phyloP scores from a whole-genome alignment of 2,329 filamentous ascomycete species.

The Ceratocystis eucalypticola region DNA sequence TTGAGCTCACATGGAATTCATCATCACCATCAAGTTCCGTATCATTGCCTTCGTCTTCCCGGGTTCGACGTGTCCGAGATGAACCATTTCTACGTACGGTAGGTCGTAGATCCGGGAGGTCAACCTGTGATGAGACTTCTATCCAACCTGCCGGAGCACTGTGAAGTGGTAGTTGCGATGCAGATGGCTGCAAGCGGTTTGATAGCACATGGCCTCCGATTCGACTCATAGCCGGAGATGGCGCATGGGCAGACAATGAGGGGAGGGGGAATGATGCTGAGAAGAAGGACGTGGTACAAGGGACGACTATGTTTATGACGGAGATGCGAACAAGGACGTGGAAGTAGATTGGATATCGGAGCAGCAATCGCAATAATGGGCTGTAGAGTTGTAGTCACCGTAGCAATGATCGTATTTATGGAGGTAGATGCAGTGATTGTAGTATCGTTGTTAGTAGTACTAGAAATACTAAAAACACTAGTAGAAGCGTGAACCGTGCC shows the following conservation, averaged over 20 bases:
- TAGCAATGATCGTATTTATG: background rate
- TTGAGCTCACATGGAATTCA: background rate
- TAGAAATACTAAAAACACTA: background rate
- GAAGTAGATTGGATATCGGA: too few species aligned
- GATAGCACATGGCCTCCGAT: conserved; percentile 10
- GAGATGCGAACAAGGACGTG: too few species aligned
- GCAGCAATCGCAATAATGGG: too few species aligned
- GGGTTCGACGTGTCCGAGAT: background rate
- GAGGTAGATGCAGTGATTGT: background rate
- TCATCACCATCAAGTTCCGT: background rate
- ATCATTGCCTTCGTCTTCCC: background rate
- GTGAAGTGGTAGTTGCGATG: background rate
- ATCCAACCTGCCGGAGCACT: conserved; percentile 16
- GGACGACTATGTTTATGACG: too few species aligned
- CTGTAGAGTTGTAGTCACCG: too few species aligned
- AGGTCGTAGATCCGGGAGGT: conserved; percentile 15
- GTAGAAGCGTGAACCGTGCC: background rate
- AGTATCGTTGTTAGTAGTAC: background rate
- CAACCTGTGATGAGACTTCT: conserved; percentile 17
- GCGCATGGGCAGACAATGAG: conserved; percentile 8
- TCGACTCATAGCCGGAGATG: conserved; percentile 13
- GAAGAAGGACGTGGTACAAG: too few species aligned
- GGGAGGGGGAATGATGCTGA: background rate
- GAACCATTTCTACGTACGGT: background rate
- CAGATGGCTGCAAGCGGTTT: conserved; percentile 2